Evolutionary conservation across 225 moss, liverwort and hornwort species (phyloP), one percentile per base, ranked within the genome.

Genomic region (Lunularia cruciata): DNA sequence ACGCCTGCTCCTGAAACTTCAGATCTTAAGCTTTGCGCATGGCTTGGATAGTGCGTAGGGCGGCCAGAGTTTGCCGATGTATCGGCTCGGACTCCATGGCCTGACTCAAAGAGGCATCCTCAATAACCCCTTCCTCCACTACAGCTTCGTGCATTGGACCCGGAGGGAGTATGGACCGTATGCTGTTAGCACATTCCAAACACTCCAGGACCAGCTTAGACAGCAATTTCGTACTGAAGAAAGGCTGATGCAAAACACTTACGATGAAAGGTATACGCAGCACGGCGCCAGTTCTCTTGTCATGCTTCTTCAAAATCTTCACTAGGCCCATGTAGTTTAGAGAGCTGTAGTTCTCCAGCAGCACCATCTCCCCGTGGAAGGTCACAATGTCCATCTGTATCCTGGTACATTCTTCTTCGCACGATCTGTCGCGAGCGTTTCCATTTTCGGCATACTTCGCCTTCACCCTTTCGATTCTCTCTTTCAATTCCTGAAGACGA

Each of bases 271-370:
- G 81, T 45, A 92, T 76, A 52, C 95, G 92, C 38, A 95, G 82
- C 34, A 84, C 88, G n/a, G 88, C 90, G 31, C 88, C 88, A 13
- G 86, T 84, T 30, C 85, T 78, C 85, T 95, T 95, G 70, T 95
- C 95, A 70, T 95, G 92, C 84, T 95, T 95, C 79, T 95, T 95
- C 67, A 92, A 33, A 60, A 95, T 95, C 79, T 95, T 95, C 76
- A 95, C 85, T 49, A 94, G 37, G 71, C 95, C 95, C 64, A 89
- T 86, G 53, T 95, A 95, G 72, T 95, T 95, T 20, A 95, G 88
- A 12, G 95, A 86, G 78, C 92, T 92, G 73, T 92, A 95, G 69
- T 88, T 87, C 81, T 92, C 87, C 71, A 95, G 87, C 5, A 95
- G 83, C 23, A 95, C 84, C 69, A 95, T 88, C 75, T 95, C 95